Base-by-base conservation (phyloP, 805 yeast species). In the Barnettozyma sp. region DNA sequence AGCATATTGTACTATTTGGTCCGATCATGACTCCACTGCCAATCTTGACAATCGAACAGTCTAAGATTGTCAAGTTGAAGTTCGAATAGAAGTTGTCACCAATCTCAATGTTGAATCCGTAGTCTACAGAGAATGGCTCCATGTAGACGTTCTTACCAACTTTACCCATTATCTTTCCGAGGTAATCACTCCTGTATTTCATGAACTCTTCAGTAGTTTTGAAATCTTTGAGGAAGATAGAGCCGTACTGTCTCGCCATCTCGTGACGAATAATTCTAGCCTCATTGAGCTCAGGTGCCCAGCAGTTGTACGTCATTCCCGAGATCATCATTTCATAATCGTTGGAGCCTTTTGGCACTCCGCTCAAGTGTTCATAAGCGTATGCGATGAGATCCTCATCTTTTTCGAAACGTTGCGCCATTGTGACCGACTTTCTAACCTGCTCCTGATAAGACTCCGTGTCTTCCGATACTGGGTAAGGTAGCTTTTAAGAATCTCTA, bases 1-100 rank as follows among this genome's bases (percentile, higher is more conserved):
- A 71, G 20, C 69, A 59, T 29, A 80, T 58, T 3, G 71, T 59
- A 5, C 72, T 76, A 48, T 73, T 73, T 15, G 90, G 88, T 0
- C 84, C 90, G 26, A 74, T 48, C 62, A 72, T 44, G 13, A 73
- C 79, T 35, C 68, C 49, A 45, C 76, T 68, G 7, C 90, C 88
- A 38, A 82, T 66, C 13, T 59, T 68, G 26, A 82, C 74, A 25
- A 76, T 46, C 0, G 80, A 66, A 44, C 78, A 70, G 53, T 82
- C 88, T 27, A 82, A 59, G 33, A 78, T 58, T 1, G 58, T 52
- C 13, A 58, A 37, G 40, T 73, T 74, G 66, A 72, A 76, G 56
- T 82, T 82, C 23, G 71, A 64, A 49, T 76, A 81, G 53, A 77
- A 73, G 20, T 59, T 54, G 39, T 76, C 69, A 2, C 86, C 88